Evolutionary conservation across 768 basidiomycete species (phyloP).

Genomic region (Suillus brevipes): DNA sequence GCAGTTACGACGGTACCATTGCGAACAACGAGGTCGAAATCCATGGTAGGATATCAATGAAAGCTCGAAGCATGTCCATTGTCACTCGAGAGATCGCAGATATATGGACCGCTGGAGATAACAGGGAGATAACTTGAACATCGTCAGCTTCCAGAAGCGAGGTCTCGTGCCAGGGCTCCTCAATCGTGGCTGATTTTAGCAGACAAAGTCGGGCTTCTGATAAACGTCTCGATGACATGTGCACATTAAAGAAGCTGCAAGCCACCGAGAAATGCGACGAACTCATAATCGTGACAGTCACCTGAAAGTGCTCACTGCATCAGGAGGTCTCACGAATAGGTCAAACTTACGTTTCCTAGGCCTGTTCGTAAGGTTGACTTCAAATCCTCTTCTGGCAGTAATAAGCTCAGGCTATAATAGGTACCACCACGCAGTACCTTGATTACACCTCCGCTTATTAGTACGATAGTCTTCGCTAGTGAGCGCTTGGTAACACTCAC

Average conservation of each 20-base stretch:
- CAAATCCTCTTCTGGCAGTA: no score
- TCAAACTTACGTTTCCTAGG: no score
- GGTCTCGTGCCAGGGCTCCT: not conserved
- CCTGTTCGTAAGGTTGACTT: no score
- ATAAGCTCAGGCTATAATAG: no score
- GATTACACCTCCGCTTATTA: no score
- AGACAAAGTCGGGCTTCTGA: not conserved
- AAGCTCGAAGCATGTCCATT: not conserved
- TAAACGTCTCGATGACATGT: not conserved
- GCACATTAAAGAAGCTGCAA: not conserved
- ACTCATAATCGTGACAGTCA: not conserved
- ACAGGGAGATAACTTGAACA: not conserved
- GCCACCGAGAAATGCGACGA: not conserved
- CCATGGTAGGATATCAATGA: slow-evolving; percentile 8
- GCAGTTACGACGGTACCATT: slow-evolving; percentile 19
- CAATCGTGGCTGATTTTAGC: not conserved
- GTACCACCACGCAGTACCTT: no score
- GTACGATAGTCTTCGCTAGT: no score
- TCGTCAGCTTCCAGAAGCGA: slow-evolving; percentile 1
- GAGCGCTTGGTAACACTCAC: no score
- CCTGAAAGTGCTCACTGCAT: no score
- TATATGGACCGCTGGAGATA: not conserved
- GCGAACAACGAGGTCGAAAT: slow-evolving; percentile 16
- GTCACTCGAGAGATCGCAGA: not conserved
- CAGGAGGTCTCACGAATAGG: no score